A percentile compares a stretch with the other conserved stretches of the same genome.
Conservation (phyloP, 768 basidiomycete genomes). For the Macrolepiota fuliginosa region DNA sequence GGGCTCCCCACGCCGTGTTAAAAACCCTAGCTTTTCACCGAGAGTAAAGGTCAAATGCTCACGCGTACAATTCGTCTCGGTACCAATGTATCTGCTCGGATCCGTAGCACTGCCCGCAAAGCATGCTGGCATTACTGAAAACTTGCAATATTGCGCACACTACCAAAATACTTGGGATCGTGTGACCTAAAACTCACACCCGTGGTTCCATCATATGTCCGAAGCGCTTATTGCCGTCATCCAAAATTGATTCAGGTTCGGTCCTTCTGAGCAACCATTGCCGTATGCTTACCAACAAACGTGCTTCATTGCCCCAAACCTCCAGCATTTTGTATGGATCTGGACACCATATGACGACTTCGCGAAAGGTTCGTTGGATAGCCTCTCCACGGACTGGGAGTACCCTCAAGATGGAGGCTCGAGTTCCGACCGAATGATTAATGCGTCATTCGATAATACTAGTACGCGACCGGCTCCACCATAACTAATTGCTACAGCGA, state of each 20-base stretch:
- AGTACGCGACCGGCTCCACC: no score
- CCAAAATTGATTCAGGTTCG: slow-evolving; percentile 1
- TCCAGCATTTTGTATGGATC: no score
- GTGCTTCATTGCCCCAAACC: neutral
- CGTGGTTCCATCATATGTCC: neutral
- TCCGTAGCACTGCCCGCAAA: neutral
- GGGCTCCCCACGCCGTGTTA: neutral
- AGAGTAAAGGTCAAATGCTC: neutral
- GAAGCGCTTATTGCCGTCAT: neutral
- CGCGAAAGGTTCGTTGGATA: neutral
- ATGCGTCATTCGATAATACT: no score
- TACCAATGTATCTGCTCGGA: neutral
- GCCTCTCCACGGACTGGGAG: no score
- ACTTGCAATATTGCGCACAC: slow-evolving; percentile 2
- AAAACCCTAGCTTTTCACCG: neutral
- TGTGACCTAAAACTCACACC: slow-evolving; percentile 6
- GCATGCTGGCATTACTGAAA: slow-evolving; percentile 5
- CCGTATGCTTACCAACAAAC: neutral
- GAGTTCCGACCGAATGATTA: no score
- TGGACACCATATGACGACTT: neutral
- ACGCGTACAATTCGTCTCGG: neutral
- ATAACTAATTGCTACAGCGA: no score
- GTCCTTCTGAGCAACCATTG: neutral
- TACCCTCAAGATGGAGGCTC: no score
- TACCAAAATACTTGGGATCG: slow-evolving; percentile 13